Evolutionary conservation across 225 moss, liverwort and hornwort genomes (phyloP), one percentile per base, ranked within the genome.

Genomic region (Marchantia paleacea): DNA sequence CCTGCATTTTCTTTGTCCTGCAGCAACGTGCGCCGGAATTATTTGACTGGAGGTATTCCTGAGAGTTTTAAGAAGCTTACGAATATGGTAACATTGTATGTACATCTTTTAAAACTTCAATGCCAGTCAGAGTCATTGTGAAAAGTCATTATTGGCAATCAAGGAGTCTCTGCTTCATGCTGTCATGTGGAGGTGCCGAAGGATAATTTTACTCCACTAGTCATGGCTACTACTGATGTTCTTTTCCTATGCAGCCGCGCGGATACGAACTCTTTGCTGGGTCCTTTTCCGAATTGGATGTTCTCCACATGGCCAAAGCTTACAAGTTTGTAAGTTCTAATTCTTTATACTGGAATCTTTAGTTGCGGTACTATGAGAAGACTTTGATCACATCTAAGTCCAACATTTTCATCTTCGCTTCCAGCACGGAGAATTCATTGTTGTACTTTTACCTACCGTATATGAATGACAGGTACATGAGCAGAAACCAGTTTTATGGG

Each of bases 401-500:
- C 9, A 62, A 0, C n/a, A 62, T 24, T 14, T 49, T 49, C 18
- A 18, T 7, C 12, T 48, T 48, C 12, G 31, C 18, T 15, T 48
- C 1, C 51, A 51, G 72, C 50, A 51, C n/a, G 14, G 48, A 10
- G 49, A 30, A 20, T 20, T 72, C 12, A 19, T 51, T 12, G 0
- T 25, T 29, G 28, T 55, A 75, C 28, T 75, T 5, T 0, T 16
- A 55, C 26, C 10, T 24, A 29, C 28, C 30, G 58, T 39, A 13
- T 60, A 13, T 30, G 4, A 4, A 39, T 78, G 25, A 19, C 82
- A 82, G 82, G 53, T 82, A 75, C 51, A 76, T 82, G 65, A 72
- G 69, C 54, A 76, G 76, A 70, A 85, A 85, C 66, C 52, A 64
- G 25, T 81, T 85, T 24, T 85, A 74, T n/a, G 82, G 82, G 0